These are phyloP conservation scores for Microbotryomycetes sp. DNA, from an alignment of 1,284 basidiomycete genomes.

Conservation along the genomic window DNA sequence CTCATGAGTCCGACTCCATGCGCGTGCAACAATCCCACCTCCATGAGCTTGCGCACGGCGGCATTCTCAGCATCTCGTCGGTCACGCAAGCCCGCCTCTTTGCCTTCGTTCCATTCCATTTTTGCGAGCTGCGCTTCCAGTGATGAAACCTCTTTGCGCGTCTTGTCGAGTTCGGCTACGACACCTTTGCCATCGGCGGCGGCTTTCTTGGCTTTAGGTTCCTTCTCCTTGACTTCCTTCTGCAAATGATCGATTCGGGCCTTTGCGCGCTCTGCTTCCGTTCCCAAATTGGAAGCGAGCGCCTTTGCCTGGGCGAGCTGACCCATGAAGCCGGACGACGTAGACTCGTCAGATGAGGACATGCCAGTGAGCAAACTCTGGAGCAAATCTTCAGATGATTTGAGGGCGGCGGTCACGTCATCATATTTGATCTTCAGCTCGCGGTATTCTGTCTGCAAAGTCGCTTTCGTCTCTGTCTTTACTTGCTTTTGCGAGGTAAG, in stretches of 20 bases:
- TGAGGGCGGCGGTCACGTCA: slow-evolving; percentile 56
- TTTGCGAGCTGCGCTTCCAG: slow-evolving; percentile 52
- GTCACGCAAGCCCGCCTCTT: slow-evolving; percentile 59
- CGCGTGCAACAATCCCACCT: slow-evolving; percentile 45
- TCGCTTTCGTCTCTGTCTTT: slow-evolving; percentile 54
- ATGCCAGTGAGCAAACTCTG: slow-evolving; percentile 92
- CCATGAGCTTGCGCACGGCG: slow-evolving; percentile 54
- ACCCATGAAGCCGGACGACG: slow-evolving; percentile 89
- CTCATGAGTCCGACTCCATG: slow-evolving; percentile 13
- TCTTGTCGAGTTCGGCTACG: slow-evolving; percentile 57
- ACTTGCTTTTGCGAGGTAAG: slow-evolving; percentile 24
- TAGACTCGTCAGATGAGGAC: slow-evolving; percentile 52
- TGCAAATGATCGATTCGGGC: slow-evolving; percentile 70
- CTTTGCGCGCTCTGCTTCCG: slow-evolving; percentile 79
- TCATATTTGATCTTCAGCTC: slow-evolving; percentile 59
- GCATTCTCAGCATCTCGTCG: slow-evolving; percentile 54
- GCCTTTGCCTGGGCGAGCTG: slow-evolving; percentile 84
- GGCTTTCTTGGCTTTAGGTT: slow-evolving; percentile 73
- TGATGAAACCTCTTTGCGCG: slow-evolving; percentile 56
- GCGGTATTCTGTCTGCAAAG: slow-evolving; percentile 55
- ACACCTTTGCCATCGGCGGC: slow-evolving; percentile 72
- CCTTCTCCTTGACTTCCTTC: slow-evolving; percentile 70
- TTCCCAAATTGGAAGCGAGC: slow-evolving; percentile 63
- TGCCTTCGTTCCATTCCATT: slow-evolving; percentile 72
- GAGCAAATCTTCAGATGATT: slow-evolving; percentile 81